Percentiles rank a stretch among this genome's conserved stretches.
These are phyloP conservation scores for Trametes hirsuta DNA, from an alignment of 1,284 basidiomycete species.

Conservation along the genomic window DNA sequence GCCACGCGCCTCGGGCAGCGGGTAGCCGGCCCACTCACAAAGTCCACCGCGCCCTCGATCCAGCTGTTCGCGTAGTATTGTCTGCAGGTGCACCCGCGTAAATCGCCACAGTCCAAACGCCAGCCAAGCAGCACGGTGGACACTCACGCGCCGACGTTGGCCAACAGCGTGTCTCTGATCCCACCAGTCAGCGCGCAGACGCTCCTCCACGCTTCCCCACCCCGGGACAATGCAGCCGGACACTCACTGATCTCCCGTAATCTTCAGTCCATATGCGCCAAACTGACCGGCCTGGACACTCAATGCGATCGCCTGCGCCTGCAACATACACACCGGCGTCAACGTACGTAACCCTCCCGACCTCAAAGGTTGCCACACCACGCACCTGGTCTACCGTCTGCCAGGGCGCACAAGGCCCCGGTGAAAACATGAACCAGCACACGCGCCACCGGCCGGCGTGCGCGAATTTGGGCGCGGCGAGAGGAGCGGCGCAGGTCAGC, in stretches of 20 bases:
- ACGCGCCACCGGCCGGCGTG: not conserved
- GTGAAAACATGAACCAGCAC: slow-evolving; percentile 4
- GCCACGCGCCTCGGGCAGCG: not conserved
- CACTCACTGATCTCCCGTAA: slow-evolving; percentile 51
- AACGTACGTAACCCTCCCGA: slow-evolving; percentile 11
- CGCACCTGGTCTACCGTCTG: slow-evolving; percentile 27
- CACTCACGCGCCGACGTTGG: slow-evolving; percentile 53
- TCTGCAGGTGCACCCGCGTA: slow-evolving; percentile 9
- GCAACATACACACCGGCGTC: not conserved
- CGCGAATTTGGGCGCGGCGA: too few relatives aligned
- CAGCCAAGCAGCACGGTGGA: not conserved
- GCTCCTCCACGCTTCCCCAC: slow-evolving; percentile 27
- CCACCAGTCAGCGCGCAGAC: not conserved
- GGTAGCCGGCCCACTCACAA: slow-evolving; percentile 39
- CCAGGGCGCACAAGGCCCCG: not conserved
- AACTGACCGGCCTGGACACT: slow-evolving; percentile 55
- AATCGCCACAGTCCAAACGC: not conserved
- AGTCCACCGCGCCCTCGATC: slow-evolving; percentile 55
- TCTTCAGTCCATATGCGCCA: slow-evolving; percentile 54
- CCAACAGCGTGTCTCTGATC: slow-evolving; percentile 39
- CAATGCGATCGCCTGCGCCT: slow-evolving; percentile 54
- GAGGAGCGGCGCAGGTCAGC: slow-evolving; percentile 6
- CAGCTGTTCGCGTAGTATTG: slow-evolving; percentile 32
- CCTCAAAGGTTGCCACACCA: not conserved
- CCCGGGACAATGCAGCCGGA: slow-evolving; percentile 31